Percentiles rank a stretch among this genome's conserved stretches.
Evolutionary conservation across 495 filamentous ascomycete species (phyloP).

Genomic region (Hapsidospora chrysogenum): DNA sequence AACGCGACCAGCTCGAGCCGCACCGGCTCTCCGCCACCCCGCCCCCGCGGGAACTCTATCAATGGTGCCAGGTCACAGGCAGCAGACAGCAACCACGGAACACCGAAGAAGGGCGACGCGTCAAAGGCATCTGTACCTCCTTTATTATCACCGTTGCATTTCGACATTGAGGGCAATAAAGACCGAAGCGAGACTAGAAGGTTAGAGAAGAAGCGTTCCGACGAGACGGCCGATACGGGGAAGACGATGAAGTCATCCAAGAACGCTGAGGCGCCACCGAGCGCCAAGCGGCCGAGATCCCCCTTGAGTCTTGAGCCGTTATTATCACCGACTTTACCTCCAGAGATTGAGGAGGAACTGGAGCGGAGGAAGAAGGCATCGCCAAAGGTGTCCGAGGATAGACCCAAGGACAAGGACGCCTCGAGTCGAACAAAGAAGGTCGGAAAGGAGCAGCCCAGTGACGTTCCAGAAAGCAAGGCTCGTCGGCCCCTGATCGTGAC

Average conservation of each 20-base stretch:
- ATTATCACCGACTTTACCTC: slow-evolving; percentile 29
- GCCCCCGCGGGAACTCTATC: slow-evolving; percentile 6
- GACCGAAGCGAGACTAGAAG: slow-evolving; percentile 9
- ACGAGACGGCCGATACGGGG: slow-evolving; percentile 10
- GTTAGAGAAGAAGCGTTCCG: slow-evolving; percentile 13
- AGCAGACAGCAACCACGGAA: slow-evolving; percentile 12
- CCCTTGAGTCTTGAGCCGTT: slow-evolving; percentile 17
- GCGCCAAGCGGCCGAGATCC: slow-evolving; percentile 16
- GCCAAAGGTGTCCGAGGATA: slow-evolving; percentile 8
- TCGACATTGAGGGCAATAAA: slow-evolving; percentile 15
- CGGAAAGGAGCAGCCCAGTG: slow-evolving; percentile 18
- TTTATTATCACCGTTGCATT: slow-evolving; percentile 24
- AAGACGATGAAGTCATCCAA: slow-evolving; percentile 6
- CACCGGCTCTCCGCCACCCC: not conserved
- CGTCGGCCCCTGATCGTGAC: slow-evolving; percentile 8
- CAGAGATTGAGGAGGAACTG: slow-evolving; percentile 25
- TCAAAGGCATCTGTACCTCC: slow-evolving; percentile 16
- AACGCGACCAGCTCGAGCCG: not conserved
- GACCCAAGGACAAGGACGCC: slow-evolving; percentile 6
- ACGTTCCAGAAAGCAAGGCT: slow-evolving; percentile 14
- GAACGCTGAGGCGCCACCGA: slow-evolving; percentile 8
- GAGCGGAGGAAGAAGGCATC: slow-evolving; percentile 15
- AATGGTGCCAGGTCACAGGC: slow-evolving; percentile 20
- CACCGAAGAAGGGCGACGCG: slow-evolving; percentile 18
- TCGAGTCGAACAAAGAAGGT: slow-evolving; percentile 11